Conservation (phyloP, 1,139 yeast genomes). For the Groenewaldozyma sp. region DNA sequence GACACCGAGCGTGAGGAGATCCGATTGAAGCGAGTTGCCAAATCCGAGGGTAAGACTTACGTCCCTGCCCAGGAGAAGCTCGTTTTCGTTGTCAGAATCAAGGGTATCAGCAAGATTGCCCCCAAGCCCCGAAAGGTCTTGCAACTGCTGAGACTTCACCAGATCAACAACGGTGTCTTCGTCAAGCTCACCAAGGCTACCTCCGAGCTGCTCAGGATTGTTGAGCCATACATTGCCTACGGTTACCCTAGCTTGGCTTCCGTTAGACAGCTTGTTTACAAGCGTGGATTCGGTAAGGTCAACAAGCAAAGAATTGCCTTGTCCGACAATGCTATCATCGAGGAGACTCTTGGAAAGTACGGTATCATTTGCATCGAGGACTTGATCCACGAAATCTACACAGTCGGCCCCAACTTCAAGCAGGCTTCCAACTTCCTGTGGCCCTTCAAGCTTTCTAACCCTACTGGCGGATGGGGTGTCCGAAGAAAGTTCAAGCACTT, state of each 20-base stretch:
- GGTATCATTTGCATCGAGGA: conserved; percentile 96
- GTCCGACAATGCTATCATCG: conserved; percentile 89
- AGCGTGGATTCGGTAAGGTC: conserved; percentile 99
- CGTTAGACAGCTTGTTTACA: conserved; percentile 94
- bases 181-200: conserved; percentile 99
- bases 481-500: conserved; percentile 99
- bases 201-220: conserved; percentile 88
- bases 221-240: conserved; percentile 98
- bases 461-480: conserved; percentile 99
- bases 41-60: conserved; percentile 81
- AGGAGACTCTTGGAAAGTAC: conserved; percentile 89
- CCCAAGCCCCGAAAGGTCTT: conserved; percentile 99
- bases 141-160: conserved; percentile 95
- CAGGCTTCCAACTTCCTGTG: conserved; percentile 99
- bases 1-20: conserved; percentile 91
- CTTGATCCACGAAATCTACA: conserved; percentile 96
- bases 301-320: conserved; percentile 97
- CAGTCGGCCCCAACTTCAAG: conserved; percentile 99
- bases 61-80: conserved; percentile 96
- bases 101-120: conserved; percentile 99
- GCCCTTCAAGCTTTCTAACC: conserved; percentile 99
- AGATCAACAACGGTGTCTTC: conserved; percentile 97
- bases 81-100: conserved; percentile 96
- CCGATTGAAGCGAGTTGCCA: conserved; percentile 92
- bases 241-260: conserved; percentile 98